Evolutionary conservation across 179 eudicot genomes (phyloP).

Genomic region (Silene coronaria): DNA sequence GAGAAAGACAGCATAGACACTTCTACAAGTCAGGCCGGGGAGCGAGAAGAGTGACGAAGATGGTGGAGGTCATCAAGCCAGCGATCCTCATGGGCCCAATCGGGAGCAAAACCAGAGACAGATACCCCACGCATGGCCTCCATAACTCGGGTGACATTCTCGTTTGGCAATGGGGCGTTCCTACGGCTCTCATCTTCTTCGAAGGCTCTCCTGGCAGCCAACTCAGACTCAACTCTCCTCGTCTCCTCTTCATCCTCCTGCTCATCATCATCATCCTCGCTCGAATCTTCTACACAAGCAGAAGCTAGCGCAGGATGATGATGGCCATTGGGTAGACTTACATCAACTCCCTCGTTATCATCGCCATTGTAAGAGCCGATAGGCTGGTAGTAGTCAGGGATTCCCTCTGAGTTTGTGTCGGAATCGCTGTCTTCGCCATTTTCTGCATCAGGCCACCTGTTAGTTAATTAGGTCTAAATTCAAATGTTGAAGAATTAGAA

Average conservation of each 20-base stretch:
- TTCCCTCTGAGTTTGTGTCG: conserved; percentile 46
- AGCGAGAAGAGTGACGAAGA: conserved; percentile 30
- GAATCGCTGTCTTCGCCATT: conserved; percentile 52
- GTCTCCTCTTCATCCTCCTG: conserved; percentile 39
- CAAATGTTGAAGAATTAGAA: too few relatives aligned
- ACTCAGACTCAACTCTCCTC: conserved; percentile 36
- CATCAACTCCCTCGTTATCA: conserved; percentile 16
- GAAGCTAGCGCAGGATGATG: conserved; percentile 7
- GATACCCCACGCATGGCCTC: conserved; percentile 76
- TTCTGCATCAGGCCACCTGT: conserved; percentile 20
- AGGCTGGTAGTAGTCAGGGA: conserved; percentile 56
- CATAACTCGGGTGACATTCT: conserved; percentile 58
- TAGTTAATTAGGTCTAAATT: too few relatives aligned
- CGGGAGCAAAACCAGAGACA: conserved; percentile 51
- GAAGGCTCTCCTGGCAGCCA: conserved; percentile 47
- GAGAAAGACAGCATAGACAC: neutral
- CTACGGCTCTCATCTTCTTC: conserved; percentile 69
- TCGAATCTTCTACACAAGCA: conserved; percentile 23
- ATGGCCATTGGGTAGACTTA: conserved; percentile 33
- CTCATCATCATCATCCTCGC: conserved; percentile 24
- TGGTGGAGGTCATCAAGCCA: conserved; percentile 60
- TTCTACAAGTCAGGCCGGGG: conserved; percentile 15
- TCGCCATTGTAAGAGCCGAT: conserved; percentile 35
- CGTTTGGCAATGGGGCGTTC: conserved; percentile 59
- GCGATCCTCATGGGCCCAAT: conserved; percentile 66